These are phyloP conservation scores for Chlamydomonas sphaeroides DNA, from an alignment of 139 green algal genomes.

Conservation along the genomic window DNA sequence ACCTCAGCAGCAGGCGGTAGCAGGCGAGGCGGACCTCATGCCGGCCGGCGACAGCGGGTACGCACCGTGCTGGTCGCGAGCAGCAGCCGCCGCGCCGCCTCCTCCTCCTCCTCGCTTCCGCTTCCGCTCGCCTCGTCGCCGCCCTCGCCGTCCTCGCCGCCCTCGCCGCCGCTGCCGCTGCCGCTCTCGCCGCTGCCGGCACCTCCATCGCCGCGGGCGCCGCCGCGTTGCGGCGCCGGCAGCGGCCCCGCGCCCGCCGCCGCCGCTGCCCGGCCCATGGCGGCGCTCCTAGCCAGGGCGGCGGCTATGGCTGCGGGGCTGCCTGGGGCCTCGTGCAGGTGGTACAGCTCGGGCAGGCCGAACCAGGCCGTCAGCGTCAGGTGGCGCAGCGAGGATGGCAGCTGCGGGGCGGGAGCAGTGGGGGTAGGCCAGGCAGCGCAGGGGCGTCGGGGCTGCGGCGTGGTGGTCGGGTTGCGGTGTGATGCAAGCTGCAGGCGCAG, in stretches of 20 bases:
- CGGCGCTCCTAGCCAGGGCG: not conserved
- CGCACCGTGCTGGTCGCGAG: no score
- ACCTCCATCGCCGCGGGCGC: not conserved
- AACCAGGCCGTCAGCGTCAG: conserved; percentile 23
- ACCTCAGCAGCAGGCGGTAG: no score
- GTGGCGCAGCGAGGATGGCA: conserved; percentile 27
- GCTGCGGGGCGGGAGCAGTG: not conserved
- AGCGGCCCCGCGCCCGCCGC: not conserved
- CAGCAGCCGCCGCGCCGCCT: no score
- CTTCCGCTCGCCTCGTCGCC: not conserved
- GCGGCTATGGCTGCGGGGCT: no score
- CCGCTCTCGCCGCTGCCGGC: no score
- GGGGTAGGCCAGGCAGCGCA: no score
- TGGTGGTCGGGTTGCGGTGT: no score
- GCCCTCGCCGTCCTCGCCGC: not conserved
- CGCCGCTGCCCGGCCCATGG: not conserved
- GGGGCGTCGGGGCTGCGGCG: no score
- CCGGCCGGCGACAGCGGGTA: no score
- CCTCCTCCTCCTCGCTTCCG: no score
- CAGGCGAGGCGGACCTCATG: no score
- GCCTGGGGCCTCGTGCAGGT: not conserved
- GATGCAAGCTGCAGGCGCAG: no score
- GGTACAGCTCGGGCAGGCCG: conserved; percentile 27
- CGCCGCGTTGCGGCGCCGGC: not conserved
- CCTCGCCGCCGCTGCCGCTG: not conserved